Base-by-base conservation (phyloP, 2,329 filamentous ascomycete genomes). In the Elsinoe fawcettii region DNA sequence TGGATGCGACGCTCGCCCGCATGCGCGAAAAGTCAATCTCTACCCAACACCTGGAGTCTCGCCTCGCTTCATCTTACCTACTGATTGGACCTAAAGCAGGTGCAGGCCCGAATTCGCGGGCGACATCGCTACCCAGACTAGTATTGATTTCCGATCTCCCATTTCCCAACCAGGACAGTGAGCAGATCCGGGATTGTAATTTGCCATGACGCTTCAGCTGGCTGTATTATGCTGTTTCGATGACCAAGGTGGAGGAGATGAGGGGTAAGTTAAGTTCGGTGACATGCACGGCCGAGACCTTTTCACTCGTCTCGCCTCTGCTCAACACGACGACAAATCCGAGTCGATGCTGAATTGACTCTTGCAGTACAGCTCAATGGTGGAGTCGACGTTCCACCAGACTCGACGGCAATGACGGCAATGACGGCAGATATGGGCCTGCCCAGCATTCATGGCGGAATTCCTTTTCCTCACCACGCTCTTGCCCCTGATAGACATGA, bases 331-430 rank as follows among this genome's bases (percentile, higher is more conserved):
- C 41, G 12, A 3, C 3, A n/a, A 46, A 25, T 25, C 16, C 14
- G 22, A 51, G 46, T 51, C 46, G 27, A 51, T 34, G 46, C 25
- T 34, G 46, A 30, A 51, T 51, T 34, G 46, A 34, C 46, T 51
- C 30, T 25, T 14, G 27, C 27, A 51, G 46, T 25, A 25, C 46
- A 51, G 46, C 5, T 25, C 16, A 11, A 30, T 9, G 16, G 46
- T 51, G 46, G 46, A 51, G 25, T 18, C 14, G n/a, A n/a, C 25
- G 46, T 18, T 8, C 9, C 46, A 51, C 6, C 23, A 23, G 11
- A 16, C 23, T 32, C 25, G 9, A 20, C 44, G 44, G 44, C 44
- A 49, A 8, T 34, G 9, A 20, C 44, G 44, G 44, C 44, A 49
- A 8, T 34, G 44, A 34, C 44, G 27, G 44, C 44, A 49, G 22